phyloP scores from a whole-genome alignment of 176 grass and related monocot species.

The Rhynchospora breviuscula region DNA sequence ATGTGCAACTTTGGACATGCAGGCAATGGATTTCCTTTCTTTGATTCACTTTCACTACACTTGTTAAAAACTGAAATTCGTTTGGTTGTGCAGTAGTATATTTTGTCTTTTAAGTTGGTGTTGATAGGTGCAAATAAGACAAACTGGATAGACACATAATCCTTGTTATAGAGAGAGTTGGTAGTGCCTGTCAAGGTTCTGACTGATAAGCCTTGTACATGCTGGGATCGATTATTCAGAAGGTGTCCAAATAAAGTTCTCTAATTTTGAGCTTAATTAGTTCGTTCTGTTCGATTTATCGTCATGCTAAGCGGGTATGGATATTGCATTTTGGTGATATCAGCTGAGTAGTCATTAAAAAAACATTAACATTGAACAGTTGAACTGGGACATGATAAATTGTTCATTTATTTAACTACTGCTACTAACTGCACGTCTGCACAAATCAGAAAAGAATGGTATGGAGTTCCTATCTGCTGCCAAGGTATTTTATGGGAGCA shows the following conservation, averaged over 20 bases:
- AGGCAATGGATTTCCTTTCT: not conserved
- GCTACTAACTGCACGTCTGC: not conserved
- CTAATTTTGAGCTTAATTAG: not conserved
- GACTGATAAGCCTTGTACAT: not conserved
- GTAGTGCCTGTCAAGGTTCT: no score
- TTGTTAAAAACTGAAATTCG: not conserved
- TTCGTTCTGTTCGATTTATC: not conserved
- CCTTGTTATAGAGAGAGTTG: no score
- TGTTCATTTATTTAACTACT: not conserved
- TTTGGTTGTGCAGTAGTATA: not conserved
- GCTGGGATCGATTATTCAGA: not conserved
- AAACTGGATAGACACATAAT: not conserved
- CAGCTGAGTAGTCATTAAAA: not conserved
- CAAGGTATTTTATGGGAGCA: no score
- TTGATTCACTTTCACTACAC: not conserved
- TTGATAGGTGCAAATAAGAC: not conserved
- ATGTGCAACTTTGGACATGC: not conserved
- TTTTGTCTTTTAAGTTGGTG: not conserved
- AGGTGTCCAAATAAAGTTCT: not conserved
- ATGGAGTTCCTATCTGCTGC: no score
- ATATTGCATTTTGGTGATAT: not conserved
- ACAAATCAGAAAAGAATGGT: not conserved
- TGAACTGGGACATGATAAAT: not conserved
- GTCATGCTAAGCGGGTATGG: not conserved
- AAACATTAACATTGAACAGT: not conserved